Conservation (phyloP, 441 rosid species). For the Theobroma grandiflorum region DNA sequence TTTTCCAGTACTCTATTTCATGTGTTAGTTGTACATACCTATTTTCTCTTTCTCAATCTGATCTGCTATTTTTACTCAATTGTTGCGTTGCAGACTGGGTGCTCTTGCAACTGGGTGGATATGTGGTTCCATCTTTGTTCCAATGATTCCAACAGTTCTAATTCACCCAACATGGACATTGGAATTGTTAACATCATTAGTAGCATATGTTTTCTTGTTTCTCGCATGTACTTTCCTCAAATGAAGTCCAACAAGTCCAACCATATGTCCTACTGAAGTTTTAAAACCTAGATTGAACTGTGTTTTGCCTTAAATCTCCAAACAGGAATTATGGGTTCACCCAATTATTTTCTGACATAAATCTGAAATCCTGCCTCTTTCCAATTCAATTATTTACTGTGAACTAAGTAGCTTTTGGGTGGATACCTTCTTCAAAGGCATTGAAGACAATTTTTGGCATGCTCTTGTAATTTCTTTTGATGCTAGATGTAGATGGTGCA, state of each 20-base stretch:
- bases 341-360: background rate
- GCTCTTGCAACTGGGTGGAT: conserved; percentile 84
- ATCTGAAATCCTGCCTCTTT: background rate
- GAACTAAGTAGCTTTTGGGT: background rate
- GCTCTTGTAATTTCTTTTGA: too few relatives aligned
- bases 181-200: conserved; percentile 90
- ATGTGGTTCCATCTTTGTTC: conserved; percentile 77
- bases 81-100: conserved; percentile 63
- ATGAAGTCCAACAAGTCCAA: conserved; percentile 41
- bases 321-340: background rate
- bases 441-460: too few relatives aligned
- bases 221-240: conserved; percentile 88
- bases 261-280: background rate
- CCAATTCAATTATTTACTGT: background rate
- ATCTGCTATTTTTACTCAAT: background rate
- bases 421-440: background rate
- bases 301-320: background rate
- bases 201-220: conserved; percentile 78
- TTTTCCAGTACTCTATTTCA: background rate
- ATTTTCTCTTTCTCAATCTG: background rate
- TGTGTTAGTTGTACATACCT: background rate
- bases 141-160: conserved; percentile 75
- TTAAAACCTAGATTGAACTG: background rate
- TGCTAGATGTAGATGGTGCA: too few relatives aligned
- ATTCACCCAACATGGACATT: conserved; percentile 92